Conservation (phyloP, 2,329 filamentous ascomycete genomes). For the Cercospora canescens region DNA sequence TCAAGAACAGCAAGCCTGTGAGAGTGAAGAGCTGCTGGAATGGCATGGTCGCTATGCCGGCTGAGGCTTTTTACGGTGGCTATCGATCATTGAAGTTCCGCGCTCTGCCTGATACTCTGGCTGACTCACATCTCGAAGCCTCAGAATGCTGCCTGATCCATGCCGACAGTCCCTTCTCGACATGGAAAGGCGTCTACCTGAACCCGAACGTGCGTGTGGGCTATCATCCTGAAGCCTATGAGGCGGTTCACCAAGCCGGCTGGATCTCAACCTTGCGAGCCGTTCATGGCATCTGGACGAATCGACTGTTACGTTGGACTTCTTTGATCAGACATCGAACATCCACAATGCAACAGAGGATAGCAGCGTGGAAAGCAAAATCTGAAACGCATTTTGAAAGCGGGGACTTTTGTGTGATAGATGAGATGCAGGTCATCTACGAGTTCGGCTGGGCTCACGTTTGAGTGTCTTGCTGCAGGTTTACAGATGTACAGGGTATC, state of each 20-base stretch:
- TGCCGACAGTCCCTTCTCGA: slow-evolving; percentile 64
- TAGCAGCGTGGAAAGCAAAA: slow-evolving; percentile 20
- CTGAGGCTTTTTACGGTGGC: slow-evolving; percentile 54
- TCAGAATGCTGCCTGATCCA: slow-evolving; percentile 79
- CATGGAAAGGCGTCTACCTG: slow-evolving; percentile 59
- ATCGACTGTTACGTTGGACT: slow-evolving; percentile 53
- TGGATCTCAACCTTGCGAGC: slow-evolving; percentile 43
- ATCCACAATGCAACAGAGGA: slow-evolving; percentile 24
- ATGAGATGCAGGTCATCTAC: slow-evolving; percentile 33
- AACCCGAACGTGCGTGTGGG: slow-evolving; percentile 70
- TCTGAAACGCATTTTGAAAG: slow-evolving; percentile 34
- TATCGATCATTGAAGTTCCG: slow-evolving; percentile 58
- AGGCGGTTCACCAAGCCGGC: slow-evolving; percentile 42
- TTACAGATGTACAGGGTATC: neutral
- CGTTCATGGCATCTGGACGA: slow-evolving; percentile 59
- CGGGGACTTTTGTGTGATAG: slow-evolving; percentile 31
- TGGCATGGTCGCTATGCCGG: slow-evolving; percentile 51
- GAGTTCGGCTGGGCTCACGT: slow-evolving; percentile 34
- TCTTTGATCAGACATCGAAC: slow-evolving; percentile 37
- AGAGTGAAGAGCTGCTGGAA: slow-evolving; percentile 70
- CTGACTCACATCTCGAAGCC: slow-evolving; percentile 64
- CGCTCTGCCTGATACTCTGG: slow-evolving; percentile 62
- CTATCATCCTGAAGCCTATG: slow-evolving; percentile 59
- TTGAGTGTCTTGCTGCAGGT: slow-evolving; percentile 12
- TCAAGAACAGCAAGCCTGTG: slow-evolving; percentile 55